A percentile compares a stretch with the other conserved stretches of the same genome.
Conservation (phyloP, 805 yeast species). For the Jamesozyma gamospora region DNA sequence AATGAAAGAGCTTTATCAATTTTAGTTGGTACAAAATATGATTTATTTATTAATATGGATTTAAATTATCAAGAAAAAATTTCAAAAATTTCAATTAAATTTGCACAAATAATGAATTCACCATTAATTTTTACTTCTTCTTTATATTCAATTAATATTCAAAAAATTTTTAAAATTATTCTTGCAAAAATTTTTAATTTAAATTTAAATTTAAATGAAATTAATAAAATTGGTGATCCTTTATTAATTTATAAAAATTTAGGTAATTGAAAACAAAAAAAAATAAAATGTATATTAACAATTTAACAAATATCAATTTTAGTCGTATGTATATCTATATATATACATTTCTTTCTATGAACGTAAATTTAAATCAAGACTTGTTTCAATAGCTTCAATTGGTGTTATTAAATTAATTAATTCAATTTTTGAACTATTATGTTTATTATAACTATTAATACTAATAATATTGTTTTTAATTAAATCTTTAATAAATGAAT, state of each 20-base stretch:
- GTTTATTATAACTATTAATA: background rate
- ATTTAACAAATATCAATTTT: background rate
- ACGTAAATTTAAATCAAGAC: background rate
- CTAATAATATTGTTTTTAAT: background rate
- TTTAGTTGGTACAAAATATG: slow-evolving; percentile 87
- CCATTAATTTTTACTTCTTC: slow-evolving; percentile 81
- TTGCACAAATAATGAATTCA: slow-evolving; percentile 81
- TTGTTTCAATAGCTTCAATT: background rate
- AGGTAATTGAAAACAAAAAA: slow-evolving; percentile 3
- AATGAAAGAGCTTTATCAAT: slow-evolving; percentile 87
- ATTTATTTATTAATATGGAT: slow-evolving; percentile 66
- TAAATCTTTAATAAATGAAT: background rate
- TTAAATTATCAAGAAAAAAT: slow-evolving; percentile 72
- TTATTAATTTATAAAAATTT: slow-evolving; percentile 49
- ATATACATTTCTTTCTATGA: too few relatives aligned
- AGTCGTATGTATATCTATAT: too few relatives aligned
- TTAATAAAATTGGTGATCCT: slow-evolving; percentile 81
- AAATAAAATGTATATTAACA: background rate
- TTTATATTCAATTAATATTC: slow-evolving; percentile 81
- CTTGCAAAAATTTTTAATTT: slow-evolving; percentile 85
- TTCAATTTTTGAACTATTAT: background rate
- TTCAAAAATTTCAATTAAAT: slow-evolving; percentile 68
- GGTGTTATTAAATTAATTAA: background rate
- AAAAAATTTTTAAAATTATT: slow-evolving; percentile 83
- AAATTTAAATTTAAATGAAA: slow-evolving; percentile 71